Evolutionary conservation across 2,329 filamentous ascomycete genomes (phyloP), one percentile per base, ranked within the genome.

Genomic region (Aureobasidium sp.): DNA sequence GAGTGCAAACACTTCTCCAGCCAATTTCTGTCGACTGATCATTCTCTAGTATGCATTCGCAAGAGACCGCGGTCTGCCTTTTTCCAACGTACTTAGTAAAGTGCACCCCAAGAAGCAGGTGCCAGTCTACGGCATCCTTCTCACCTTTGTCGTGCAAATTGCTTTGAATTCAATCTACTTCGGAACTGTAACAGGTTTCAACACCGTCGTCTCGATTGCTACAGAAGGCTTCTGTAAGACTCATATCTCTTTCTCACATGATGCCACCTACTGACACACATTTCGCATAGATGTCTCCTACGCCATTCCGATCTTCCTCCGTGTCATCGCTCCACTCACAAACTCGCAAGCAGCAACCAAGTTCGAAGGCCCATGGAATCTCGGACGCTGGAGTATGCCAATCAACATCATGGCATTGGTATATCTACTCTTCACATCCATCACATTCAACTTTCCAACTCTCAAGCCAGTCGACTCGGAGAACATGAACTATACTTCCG

Each of bases 401-500:
- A 66, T 82, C 5, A 85, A 85, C 64, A 67, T 75, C 1, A 66
- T 81, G 19, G 81, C 81, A 0, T 75, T 83, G 5, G 47, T 79
- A 0, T 85, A 80, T 66, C 70, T 84, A 3, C 68, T 80, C 1
- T 84, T 84, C 61, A 78, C 79, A 2, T 78, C 77, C 29, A 79
- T 84, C 58, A 81, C 81, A 0, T 83, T 84, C 68, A 84, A 83
- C 62, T 81, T 84, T 61, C 82, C 82, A 0, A 77, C 74, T 0
- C 67, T 75, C 0, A 76, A 70, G 7, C 82, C 82, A 0, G 80
- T 85, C n/a, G 75, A 72, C 1, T 74, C 74, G 37, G 75, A 81
- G 29, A 82, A 81, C 39, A 85, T 84, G 82, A 85, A 83, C 62
- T 84, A 83, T 65, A 83, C 80, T 0, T 79, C 76, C 24, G 82